Evolutionary conservation across 2,329 filamentous ascomycete species (phyloP), one percentile per base, ranked within the genome.

Genomic region (Elsinoe batatas): DNA sequence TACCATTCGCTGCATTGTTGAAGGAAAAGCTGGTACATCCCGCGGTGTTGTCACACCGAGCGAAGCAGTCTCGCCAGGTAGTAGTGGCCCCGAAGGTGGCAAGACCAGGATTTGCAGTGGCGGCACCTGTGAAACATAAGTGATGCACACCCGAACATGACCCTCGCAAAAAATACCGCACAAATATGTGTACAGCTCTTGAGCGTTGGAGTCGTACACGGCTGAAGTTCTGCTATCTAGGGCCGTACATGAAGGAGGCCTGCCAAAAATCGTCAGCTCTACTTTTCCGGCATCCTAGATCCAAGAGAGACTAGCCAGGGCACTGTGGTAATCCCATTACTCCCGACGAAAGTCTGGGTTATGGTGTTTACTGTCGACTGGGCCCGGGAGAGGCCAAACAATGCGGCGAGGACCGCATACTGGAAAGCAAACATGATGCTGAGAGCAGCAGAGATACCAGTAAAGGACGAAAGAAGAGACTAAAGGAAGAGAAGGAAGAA

Each of bases 111-210:
- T 55, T 55, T 2, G 4, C n/a, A 5, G 53, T 55, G n/a, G 22
- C 53, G 20, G 53, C 53, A 22, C 26, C n/a, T n/a, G n/a, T n/a
- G n/a, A n/a, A n/a, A n/a, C n/a, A n/a, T n/a, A n/a, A n/a, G n/a
- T n/a, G n/a, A n/a, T n/a, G n/a, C n/a, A n/a, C n/a, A n/a, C n/a
- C n/a, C n/a, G n/a, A n/a, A n/a, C n/a, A n/a, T n/a, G n/a, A n/a
- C n/a, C n/a, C n/a, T n/a, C n/a, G n/a, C n/a, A n/a, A n/a, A n/a
- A n/a, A n/a, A n/a, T n/a, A n/a, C 53, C 53, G 37, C 53, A 55
- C 40, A 17, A 55, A 17, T 55, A 55, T n/a, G n/a, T n/a, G n/a
- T 44, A 55, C 6, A 55, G 17, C 17, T 55, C 53, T 37, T 55
- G 38, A 5, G 38, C 37, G 20, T 55, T 44, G 32, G 30, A 46